Conservation (phyloP, 192 early-diverging fungal genomes). For the Entrophospora sp. region DNA sequence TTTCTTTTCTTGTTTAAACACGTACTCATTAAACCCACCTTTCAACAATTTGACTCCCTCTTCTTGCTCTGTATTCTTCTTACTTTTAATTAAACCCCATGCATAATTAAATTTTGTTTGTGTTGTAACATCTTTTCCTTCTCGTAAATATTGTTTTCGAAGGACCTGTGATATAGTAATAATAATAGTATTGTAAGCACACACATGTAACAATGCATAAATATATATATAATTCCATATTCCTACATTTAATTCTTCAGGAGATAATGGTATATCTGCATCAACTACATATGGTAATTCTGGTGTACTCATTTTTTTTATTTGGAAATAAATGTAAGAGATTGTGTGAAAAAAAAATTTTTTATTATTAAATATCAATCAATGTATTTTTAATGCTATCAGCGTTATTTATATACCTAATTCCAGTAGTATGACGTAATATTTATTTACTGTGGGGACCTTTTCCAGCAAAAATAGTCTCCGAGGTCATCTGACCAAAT, state of each 20-base stretch:
- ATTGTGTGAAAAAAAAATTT: no score
- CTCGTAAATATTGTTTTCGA: conserved; percentile 60
- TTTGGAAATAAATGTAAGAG: no score
- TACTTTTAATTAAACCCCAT: conserved; percentile 80
- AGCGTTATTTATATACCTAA: no score
- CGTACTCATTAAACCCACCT: conserved; percentile 36
- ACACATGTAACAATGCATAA: no score
- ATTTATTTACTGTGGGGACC: no score
- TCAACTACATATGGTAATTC: conserved; percentile 18
- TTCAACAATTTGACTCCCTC: conserved; percentile 67
- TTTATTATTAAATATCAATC: no score
- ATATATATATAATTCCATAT: not conserved
- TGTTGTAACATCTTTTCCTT: conserved; percentile 53
- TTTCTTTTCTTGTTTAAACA: no score
- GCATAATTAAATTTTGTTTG: conserved; percentile 98
- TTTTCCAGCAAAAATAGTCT: no score
- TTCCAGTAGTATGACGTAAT: no score
- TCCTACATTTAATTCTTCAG: conserved; percentile 13
- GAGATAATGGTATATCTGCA: not conserved
- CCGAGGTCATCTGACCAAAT: no score
- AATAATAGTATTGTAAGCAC: not conserved
- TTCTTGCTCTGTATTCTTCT: conserved; percentile 56
- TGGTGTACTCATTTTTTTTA: no score
- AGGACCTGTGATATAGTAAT: conserved; percentile 39
- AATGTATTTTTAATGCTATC: no score